Evolutionary conservation across 1,139 yeast species (phyloP).

Genomic region (Nakaseomyces uthaithaninus): DNA sequence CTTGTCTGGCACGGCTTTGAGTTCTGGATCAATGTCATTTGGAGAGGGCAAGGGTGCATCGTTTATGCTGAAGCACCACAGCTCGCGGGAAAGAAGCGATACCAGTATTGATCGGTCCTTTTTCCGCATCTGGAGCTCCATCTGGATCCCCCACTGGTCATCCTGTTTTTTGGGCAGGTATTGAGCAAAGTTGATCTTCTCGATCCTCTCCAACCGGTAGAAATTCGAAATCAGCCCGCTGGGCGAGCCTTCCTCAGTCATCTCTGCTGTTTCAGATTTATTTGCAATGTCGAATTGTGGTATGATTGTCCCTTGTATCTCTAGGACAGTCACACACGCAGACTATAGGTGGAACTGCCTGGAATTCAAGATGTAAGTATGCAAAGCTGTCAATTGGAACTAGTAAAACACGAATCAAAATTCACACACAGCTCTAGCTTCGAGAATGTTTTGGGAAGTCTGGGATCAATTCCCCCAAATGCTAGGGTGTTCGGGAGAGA

Average conservation of each 20-base stretch:
- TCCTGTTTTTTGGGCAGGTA: slow-evolving; percentile 30
- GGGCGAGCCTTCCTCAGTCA: not conserved
- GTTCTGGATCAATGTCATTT: slow-evolving; percentile 10
- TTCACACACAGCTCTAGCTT: too few relatives aligned
- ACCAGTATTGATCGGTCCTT: slow-evolving; percentile 46
- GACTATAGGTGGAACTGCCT: too few relatives aligned
- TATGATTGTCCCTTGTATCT: too few relatives aligned
- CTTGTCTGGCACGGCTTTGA: slow-evolving; percentile 20
- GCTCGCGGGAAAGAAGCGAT: slow-evolving; percentile 51
- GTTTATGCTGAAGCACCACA: slow-evolving; percentile 49
- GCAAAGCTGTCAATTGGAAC: too few relatives aligned
- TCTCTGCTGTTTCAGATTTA: not conserved
- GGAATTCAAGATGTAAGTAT: too few relatives aligned
- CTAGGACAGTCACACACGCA: too few relatives aligned
- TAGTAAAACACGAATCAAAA: too few relatives aligned
- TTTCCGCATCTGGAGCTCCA: slow-evolving; percentile 50
- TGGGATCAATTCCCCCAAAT: too few relatives aligned
- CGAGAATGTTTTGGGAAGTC: too few relatives aligned
- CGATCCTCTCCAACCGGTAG: slow-evolving; percentile 26
- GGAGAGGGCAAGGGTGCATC: slow-evolving; percentile 29
- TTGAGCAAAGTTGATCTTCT: slow-evolving; percentile 29
- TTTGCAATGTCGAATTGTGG: too few relatives aligned
- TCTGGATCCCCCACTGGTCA: slow-evolving; percentile 43
- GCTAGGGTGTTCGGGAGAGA: too few relatives aligned
- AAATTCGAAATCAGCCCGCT: slow-evolving; percentile 23